Base-by-base conservation (phyloP, 1,139 yeast species). In the Suhomyces bolitotheri region DNA sequence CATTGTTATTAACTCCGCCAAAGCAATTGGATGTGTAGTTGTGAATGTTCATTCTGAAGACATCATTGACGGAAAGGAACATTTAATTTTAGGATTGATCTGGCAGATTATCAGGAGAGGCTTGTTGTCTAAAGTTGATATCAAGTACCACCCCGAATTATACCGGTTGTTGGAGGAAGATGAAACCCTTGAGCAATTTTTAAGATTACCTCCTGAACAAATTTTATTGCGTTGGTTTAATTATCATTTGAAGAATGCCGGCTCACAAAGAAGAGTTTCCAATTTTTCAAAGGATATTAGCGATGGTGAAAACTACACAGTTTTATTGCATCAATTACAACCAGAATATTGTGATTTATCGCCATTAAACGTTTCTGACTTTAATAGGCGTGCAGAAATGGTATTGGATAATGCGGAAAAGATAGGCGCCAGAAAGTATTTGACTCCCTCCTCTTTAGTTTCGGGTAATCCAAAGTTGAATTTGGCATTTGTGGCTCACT, bases 71-170 rank as follows among this genome's bases (percentile, higher is more conserved):
- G 98, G 99, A 51, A 87, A 85, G 52, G 99, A 92, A 64, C 97
- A 92, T 62, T 77, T 92, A 60, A 88, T 92, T 46, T 71, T 92
- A 49, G 99, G 99, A 41, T 76, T 94, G 43, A 90, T 92, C 52
- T 92, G 99, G 99, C 99, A 92, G 69, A 85, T 94, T 52, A 94
- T 92, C 51, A 83, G 98, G 64, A 82, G 96, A 63, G 99, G 98
- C 30, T 72, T 92, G 56, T 79, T 92, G 51, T 78, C 94, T 47
- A 92, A 92, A 66, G 95, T 92, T 56, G 98, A 94, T 61, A 92
- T 92, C 60, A 90, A 92, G 62, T 72, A 83, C 45, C 99, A 92
- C 56, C 99, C 99, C 4, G 99, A 92, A 63, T 76, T 92, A 58
- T 92, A 94, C 66, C 84, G 99, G 52, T 70, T 92, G 44, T 73